A percentile compares a stretch with the other conserved stretches of the same genome.
Conservation (phyloP, 352 stramenopile species). For the Phytophthora aleatoria region DNA sequence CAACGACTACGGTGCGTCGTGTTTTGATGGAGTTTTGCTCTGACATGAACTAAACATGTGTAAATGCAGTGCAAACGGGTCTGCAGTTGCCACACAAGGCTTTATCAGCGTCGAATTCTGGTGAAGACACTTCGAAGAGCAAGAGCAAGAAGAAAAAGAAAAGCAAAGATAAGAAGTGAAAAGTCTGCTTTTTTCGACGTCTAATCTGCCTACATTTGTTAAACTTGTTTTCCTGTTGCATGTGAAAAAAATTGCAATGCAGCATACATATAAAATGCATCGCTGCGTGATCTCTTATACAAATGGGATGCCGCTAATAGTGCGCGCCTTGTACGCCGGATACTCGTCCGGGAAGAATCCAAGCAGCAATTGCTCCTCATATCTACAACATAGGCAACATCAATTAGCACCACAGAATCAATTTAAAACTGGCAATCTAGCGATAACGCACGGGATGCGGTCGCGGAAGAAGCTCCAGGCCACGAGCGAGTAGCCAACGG, state of each 20-base stretch:
- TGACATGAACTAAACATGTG: neutral
- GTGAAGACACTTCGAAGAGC: slow-evolving; percentile 27
- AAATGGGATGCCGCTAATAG: slow-evolving; percentile 94
- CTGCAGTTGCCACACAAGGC: slow-evolving; percentile 38
- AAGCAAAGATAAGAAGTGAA: slow-evolving; percentile 38
- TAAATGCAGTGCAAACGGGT: slow-evolving; percentile 43
- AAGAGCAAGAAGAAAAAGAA: slow-evolving; percentile 61
- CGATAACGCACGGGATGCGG: slow-evolving; percentile 87
- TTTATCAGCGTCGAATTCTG: slow-evolving; percentile 3
- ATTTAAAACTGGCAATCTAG: neutral
- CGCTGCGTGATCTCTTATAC: slow-evolving; percentile 44
- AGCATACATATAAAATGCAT: neutral
- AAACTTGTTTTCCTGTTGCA: slow-evolving; percentile 1
- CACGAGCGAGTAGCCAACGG: slow-evolving; percentile 85
- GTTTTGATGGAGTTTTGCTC: neutral
- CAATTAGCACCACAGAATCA: slow-evolving; percentile 3
- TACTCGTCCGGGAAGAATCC: slow-evolving; percentile 94
- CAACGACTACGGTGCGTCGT: slow-evolving; percentile 48
- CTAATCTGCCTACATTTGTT: slow-evolving; percentile 18
- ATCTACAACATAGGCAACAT: slow-evolving; percentile 42
- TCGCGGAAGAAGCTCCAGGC: slow-evolving; percentile 95
- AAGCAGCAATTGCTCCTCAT: slow-evolving; percentile 93
- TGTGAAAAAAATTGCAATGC: slow-evolving; percentile 5
- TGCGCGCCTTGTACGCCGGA: slow-evolving; percentile 84
- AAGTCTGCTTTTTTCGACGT: neutral